Base-by-base conservation (phyloP, 352 stramenopile genomes). In the Blastocystis sp. region DNA sequence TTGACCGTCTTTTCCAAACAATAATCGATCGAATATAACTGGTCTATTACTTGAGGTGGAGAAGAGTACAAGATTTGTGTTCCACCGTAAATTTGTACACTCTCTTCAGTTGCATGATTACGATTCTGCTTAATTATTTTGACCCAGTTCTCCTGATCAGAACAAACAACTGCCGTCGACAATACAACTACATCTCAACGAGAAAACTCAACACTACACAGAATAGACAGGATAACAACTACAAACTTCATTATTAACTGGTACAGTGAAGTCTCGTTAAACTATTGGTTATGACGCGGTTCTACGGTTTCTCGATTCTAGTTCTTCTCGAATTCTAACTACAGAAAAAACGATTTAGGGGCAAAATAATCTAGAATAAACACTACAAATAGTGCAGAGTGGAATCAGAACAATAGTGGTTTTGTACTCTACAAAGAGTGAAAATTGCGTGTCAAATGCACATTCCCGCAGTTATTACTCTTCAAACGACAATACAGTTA, bases 1-100 rank as follows among this genome's bases (percentile, higher is more conserved):
- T 74, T 74, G 2, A 51, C 35, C 7, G 63, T 74, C 32, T 74
- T 74, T 19, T n/a, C 2, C 35, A 74, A 54, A 46, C 63, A 74
- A 7, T 46, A 37, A 24, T 74, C 63, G 32, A 43, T 46, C 1
- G 63, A 14, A 37, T 37, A 46, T 5, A 37, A n/a, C 63, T 74
- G 35, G 32, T 37, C 21, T 21, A n/a, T 43, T 1, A 61, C 54
- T 61, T 27, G 29, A 51, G 27, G 39, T 37, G 14, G 21, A 29
- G 21, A 21, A 46, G 29, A 12, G 63, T 69, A 19, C 35, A 27
- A 21, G 24, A 74, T n/a, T 74, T 14, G 9, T 37, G 43, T 32
- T 27, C 63, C 63, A 49, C 19, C 24, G 2, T 54, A 51, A 27
- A 74, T 14, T n/a, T 37, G 35, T 9, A 52, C 29, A 1, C 63